These are phyloP conservation scores for Discostella stelligeroides DNA, from an alignment of 108 stramenopile species.

Conservation along the genomic window DNA sequence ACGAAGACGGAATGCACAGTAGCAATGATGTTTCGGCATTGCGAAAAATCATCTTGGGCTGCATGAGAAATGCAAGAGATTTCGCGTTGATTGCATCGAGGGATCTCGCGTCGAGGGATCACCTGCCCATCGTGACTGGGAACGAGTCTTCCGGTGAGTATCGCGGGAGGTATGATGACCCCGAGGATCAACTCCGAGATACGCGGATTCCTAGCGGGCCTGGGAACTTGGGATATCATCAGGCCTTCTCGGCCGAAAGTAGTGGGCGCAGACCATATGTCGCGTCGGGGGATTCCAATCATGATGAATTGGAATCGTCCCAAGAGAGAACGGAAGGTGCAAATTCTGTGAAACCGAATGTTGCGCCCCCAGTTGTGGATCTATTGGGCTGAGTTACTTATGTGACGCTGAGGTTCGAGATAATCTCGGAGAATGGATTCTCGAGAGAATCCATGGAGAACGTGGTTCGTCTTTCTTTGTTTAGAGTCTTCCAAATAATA, in stretches of 20 bases:
- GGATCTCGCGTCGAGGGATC: neutral
- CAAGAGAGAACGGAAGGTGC: neutral
- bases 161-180: conserved; percentile 20
- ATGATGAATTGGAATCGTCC: neutral
- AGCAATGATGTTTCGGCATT: conserved; percentile 77
- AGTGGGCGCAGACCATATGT: conserved; percentile 9
- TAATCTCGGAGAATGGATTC: no score
- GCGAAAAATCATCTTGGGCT: conserved; percentile 76
- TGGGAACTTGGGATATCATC: conserved; percentile 19
- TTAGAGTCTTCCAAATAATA: no score
- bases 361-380: conserved; percentile 17
- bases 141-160: neutral
- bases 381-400: conserved; percentile 35
- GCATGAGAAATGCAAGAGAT: conserved; percentile 81
- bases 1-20: conserved; percentile 34
- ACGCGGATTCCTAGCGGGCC: neutral
- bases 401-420: no score
- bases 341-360: neutral
- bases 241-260: conserved; percentile 31
- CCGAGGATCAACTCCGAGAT: neutral
- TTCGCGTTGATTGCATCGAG: conserved; percentile 32
- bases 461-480: no score
- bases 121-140: neutral
- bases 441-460: no score
- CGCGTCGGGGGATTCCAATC: neutral